phyloP scores from a whole-genome alignment of 352 stramenopile genomes.

The Globisporangium takayamanum region DNA sequence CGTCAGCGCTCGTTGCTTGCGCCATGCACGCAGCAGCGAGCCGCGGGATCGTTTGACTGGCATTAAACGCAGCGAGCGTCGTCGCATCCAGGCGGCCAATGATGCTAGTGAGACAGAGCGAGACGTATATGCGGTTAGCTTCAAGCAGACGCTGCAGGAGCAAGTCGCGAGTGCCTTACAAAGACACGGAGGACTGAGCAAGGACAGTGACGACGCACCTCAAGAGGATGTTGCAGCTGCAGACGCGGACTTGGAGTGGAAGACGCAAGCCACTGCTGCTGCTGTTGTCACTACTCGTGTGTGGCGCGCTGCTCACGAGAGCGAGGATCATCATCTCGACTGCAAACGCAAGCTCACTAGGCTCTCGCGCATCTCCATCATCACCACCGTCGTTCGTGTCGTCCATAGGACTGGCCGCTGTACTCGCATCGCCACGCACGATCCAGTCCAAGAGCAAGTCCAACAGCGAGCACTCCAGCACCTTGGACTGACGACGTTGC shows the following conservation, averaged over 20 bases:
- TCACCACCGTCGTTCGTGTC: background rate
- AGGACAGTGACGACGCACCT: slow-evolving; percentile 24
- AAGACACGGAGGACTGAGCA: background rate
- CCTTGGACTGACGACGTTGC: background rate
- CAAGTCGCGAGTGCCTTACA: no score
- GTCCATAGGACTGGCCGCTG: background rate
- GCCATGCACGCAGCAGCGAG: background rate
- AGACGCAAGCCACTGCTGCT: slow-evolving; percentile 16
- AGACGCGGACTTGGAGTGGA: slow-evolving; percentile 44
- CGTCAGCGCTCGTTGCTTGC: background rate
- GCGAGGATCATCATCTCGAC: slow-evolving; percentile 12
- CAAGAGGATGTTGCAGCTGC: slow-evolving; percentile 57
- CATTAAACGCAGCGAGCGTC: slow-evolving; percentile 7
- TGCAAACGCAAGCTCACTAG: slow-evolving; percentile 6
- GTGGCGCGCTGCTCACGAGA: slow-evolving; percentile 10
- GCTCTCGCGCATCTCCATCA: background rate
- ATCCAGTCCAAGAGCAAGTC: slow-evolving; percentile 35
- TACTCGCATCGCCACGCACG: background rate
- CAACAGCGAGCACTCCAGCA: slow-evolving; percentile 15
- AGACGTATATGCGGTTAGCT: background rate
- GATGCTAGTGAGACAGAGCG: slow-evolving; percentile 4
- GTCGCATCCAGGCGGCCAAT: slow-evolving; percentile 7
- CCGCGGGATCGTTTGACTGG: slow-evolving; percentile 1
- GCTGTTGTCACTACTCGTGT: slow-evolving; percentile 4
- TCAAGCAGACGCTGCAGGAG: no score